Conservation (phyloP, 2,329 filamentous ascomycete genomes). For the Aureobasidium sp. region DNA sequence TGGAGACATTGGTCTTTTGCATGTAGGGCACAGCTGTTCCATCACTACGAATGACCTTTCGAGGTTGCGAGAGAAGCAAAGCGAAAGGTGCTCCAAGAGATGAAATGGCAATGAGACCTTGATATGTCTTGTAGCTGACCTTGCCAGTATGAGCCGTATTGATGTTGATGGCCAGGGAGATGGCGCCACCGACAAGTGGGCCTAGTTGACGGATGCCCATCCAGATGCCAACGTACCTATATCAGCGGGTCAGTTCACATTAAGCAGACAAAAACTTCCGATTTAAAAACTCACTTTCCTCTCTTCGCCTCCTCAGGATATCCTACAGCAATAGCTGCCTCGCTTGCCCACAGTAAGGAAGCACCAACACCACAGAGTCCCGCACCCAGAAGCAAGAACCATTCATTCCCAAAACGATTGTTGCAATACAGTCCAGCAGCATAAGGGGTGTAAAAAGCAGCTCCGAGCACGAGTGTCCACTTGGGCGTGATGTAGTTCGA, state of each 20-base stretch:
- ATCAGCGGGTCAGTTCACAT: background rate
- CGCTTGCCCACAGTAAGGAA: constrained; percentile 6
- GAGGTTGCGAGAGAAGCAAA: constrained; percentile 34
- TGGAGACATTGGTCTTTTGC: constrained; percentile 30
- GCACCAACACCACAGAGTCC: constrained; percentile 3
- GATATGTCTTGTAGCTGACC: constrained; percentile 18
- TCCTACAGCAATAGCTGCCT: constrained; percentile 8
- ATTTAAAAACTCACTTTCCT: constrained; percentile 1
- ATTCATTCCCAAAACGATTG: constrained; percentile 7
- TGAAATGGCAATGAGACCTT: constrained; percentile 27
- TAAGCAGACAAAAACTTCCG: too few species aligned
- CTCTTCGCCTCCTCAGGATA: constrained; percentile 2
- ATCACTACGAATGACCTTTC: constrained; percentile 38
- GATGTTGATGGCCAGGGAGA: constrained; percentile 16
- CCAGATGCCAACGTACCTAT: constrained; percentile 1
- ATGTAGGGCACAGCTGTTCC: constrained; percentile 33
- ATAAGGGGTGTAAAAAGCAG: constrained; percentile 1
- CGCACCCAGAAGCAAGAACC: constrained; percentile 12
- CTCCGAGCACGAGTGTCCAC: constrained; percentile 3
- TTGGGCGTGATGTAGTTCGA: constrained; percentile 10
- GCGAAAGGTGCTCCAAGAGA: constrained; percentile 32
- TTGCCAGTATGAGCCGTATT: constrained; percentile 17
- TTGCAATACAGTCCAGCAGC: constrained; percentile 7
- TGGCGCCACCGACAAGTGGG: constrained; percentile 3
- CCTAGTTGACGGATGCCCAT: constrained; percentile 15